Conservation (phyloP, 225 moss, liverwort and hornwort species). For the Physcomitrellopsis africana region DNA sequence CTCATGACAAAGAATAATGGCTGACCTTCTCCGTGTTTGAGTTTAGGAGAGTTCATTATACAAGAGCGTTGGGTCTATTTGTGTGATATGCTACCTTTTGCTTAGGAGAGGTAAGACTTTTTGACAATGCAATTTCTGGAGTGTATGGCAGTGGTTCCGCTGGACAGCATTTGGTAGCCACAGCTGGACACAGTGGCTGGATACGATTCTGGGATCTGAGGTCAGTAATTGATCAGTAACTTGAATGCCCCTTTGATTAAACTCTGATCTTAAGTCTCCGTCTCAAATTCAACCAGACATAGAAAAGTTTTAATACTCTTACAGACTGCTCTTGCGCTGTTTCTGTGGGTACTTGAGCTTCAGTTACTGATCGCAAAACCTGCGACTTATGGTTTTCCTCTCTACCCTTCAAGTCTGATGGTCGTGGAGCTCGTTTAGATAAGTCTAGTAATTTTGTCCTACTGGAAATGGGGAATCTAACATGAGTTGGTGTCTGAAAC, state of each 20-base stretch:
- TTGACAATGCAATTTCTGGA: conserved; percentile 17
- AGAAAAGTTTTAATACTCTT: neutral
- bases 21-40: conserved; percentile 25
- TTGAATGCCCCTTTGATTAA: conserved; percentile 11
- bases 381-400: conserved; percentile 14
- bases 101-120: neutral
- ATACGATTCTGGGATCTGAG: conserved; percentile 94
- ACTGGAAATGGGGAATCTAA: conserved; percentile 18
- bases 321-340: neutral
- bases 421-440: neutral
- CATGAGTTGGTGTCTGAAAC: conserved; percentile 2
- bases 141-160: conserved; percentile 62
- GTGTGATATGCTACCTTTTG: neutral
- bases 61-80: conserved; percentile 13
- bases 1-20: conserved; percentile 17
- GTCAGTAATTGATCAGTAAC: conserved; percentile 42
- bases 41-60: neutral
- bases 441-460: neutral
- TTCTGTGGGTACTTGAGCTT: neutral
- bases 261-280: conserved; percentile 3
- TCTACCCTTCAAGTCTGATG: conserved; percentile 11
- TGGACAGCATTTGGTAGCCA: conserved; percentile 81
- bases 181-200: conserved; percentile 95
- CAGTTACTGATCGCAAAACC: conserved; percentile 13
- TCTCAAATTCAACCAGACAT: neutral